Evolutionary conservation across 2,329 filamentous ascomycete species (phyloP).

Genomic region (Curvularia spicifera): DNA sequence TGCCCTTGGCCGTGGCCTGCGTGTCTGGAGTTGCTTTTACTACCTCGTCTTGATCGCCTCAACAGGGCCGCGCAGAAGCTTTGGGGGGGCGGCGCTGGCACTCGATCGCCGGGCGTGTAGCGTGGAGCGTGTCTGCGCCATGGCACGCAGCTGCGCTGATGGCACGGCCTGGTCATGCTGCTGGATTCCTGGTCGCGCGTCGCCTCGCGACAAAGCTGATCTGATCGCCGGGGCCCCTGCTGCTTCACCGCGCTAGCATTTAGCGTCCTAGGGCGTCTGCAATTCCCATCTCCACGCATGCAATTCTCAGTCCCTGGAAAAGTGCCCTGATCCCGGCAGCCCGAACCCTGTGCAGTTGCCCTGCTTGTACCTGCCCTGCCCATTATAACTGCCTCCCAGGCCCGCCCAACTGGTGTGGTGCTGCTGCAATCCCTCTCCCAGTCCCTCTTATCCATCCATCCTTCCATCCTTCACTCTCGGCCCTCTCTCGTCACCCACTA

Average conservation of each 20-base stretch:
- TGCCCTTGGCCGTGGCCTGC: neutral
- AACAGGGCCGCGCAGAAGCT: slow-evolving; percentile 1
- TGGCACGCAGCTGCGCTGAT: slow-evolving; percentile 7
- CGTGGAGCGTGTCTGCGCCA: neutral
- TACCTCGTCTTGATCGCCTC: neutral
- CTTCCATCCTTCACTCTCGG: too few species aligned
- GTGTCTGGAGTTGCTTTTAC: slow-evolving; percentile 9
- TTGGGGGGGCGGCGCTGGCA: neutral
- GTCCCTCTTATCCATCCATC: neutral
- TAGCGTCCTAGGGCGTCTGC: slow-evolving; percentile 13
- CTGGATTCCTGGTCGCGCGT: slow-evolving; percentile 7
- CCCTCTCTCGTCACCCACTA: neutral
- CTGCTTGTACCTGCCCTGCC: slow-evolving; percentile 25
- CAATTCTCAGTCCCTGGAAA: slow-evolving; percentile 23
- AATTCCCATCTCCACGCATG: slow-evolving; percentile 22
- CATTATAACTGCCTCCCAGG: slow-evolving; percentile 26
- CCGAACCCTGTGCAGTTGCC: slow-evolving; percentile 19
- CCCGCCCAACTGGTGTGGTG: slow-evolving; percentile 24
- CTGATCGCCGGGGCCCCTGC: slow-evolving; percentile 28
- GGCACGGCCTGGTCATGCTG: slow-evolving; percentile 7
- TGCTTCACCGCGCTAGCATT: slow-evolving; percentile 16
- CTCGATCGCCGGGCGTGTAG: neutral
- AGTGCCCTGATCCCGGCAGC: slow-evolving; percentile 25
- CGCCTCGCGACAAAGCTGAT: slow-evolving; percentile 6
- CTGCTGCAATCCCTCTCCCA: slow-evolving; percentile 20